Percentiles rank a stretch among this genome's conserved stretches.
Evolutionary conservation across 371 early-diverging fungal genomes (phyloP).

Genomic region (Coemansia sp.): DNA sequence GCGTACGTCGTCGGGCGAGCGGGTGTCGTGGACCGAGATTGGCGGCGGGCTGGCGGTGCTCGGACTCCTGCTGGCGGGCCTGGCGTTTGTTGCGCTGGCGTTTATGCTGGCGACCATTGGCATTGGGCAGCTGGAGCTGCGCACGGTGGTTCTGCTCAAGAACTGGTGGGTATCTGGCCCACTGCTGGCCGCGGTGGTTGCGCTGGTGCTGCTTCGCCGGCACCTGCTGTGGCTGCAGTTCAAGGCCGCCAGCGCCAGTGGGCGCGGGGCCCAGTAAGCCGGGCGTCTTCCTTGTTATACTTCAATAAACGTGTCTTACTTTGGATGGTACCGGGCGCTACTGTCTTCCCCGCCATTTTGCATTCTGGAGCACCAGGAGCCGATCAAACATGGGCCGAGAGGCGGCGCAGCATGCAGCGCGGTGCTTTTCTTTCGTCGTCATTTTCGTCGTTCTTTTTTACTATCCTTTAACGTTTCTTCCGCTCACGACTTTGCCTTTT

Average conservation of each 20-base stretch:
- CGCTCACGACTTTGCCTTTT: background rate
- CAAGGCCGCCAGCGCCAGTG: background rate
- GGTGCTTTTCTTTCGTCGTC: background rate
- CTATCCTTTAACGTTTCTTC: no score
- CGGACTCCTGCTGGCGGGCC: constrained; percentile 19
- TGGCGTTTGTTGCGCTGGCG: constrained; percentile 28
- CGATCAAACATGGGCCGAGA: background rate
- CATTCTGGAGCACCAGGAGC: no score
- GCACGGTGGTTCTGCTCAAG: constrained; percentile 27
- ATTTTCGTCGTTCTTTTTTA: background rate
- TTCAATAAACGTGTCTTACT: no score
- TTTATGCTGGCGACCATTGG: constrained; percentile 41
- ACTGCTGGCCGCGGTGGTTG: constrained; percentile 11
- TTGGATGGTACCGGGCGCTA: no score
- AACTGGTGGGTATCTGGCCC: constrained; percentile 36
- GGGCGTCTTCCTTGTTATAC: background rate
- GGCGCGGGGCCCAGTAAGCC: background rate
- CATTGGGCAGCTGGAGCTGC: constrained; percentile 44
- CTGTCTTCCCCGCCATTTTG: no score
- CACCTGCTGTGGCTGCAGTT: constrained; percentile 5
- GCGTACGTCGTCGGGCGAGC: constrained; percentile 7
- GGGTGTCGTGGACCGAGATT: constrained; percentile 42
- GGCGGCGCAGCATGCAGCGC: background rate
- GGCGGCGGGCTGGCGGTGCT: constrained; percentile 30
- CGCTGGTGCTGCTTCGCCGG: constrained; percentile 11